Conservation (phyloP, 163 green algal species). For the Picocystis sp. region DNA sequence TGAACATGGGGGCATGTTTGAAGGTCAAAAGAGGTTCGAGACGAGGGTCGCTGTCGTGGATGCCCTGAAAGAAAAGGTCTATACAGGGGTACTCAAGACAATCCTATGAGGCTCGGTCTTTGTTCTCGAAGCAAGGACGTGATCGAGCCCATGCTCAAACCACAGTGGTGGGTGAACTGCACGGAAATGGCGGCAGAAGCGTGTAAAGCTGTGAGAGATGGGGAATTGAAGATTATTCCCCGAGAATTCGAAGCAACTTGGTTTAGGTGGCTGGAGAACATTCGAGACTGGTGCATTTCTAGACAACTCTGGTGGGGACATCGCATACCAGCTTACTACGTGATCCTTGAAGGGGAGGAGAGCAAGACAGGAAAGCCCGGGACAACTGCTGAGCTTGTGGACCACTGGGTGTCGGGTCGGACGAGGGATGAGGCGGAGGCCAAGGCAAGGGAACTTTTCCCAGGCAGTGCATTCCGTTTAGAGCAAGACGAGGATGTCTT, state of each 20-base stretch:
- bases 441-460: conserved; percentile 38
- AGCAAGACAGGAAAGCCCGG: conserved; percentile 31
- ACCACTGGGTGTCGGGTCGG: conserved; percentile 54
- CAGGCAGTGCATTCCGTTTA: conserved; percentile 39
- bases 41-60: conserved; percentile 61
- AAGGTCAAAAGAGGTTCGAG: conserved; percentile 70
- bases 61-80: conserved; percentile 67
- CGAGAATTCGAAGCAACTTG: conserved; percentile 47
- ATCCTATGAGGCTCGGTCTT: conserved; percentile 80
- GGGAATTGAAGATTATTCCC: conserved; percentile 73
- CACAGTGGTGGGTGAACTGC: conserved; percentile 72
- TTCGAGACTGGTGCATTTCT: conserved; percentile 96
- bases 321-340: conserved; percentile 93
- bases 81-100: conserved; percentile 58
- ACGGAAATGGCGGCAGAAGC: conserved; percentile 60
- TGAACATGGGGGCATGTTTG: conserved; percentile 55
- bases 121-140: conserved; percentile 88
- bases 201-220: conserved; percentile 50
- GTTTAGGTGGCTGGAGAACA: conserved; percentile 85
- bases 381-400: conserved; percentile 50
- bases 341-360: conserved; percentile 42
- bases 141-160: conserved; percentile 96
- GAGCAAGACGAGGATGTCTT: conserved; percentile 92
- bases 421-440: conserved; percentile 38
- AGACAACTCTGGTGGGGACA: conserved; percentile 98